Evolutionary conservation across 1,284 basidiomycete genomes (phyloP).

Genomic region (Laetiporus sulphureus): DNA sequence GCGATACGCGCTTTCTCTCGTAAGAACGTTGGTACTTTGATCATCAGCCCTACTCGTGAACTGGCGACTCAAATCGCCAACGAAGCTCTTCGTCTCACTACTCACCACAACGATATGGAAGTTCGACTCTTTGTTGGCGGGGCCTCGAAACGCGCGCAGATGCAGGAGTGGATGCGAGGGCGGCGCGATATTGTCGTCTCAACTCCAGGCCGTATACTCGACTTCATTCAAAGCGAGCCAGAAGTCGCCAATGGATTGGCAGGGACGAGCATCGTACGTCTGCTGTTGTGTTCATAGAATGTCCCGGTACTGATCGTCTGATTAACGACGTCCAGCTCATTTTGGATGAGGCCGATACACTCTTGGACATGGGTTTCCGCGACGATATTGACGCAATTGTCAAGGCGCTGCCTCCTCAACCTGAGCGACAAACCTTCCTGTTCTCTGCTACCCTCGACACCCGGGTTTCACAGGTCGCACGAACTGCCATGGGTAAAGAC

Average conservation of each 20-base stretch:
- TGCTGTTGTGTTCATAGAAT: constrained; percentile 4
- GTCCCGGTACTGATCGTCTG: neutral
- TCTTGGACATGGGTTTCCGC: constrained; percentile 95
- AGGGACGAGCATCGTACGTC: constrained; percentile 52
- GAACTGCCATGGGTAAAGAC: constrained; percentile 41
- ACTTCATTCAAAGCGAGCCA: constrained; percentile 65
- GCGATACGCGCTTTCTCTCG: constrained; percentile 35
- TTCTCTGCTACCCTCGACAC: constrained; percentile 87
- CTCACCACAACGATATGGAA: constrained; percentile 59
- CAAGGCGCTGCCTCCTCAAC: constrained; percentile 56
- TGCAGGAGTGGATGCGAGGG: constrained; percentile 58
- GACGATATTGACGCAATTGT: constrained; percentile 82
- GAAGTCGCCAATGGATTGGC: constrained; percentile 48
- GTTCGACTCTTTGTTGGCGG: constrained; percentile 85
- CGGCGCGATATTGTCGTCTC: constrained; percentile 86
- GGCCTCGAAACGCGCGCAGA: constrained; percentile 56
- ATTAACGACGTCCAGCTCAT: constrained; percentile 45
- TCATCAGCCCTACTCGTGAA: constrained; percentile 94
- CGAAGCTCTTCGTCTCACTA: constrained; percentile 70
- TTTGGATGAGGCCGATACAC: constrained; percentile 93
- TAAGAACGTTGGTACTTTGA: constrained; percentile 63
- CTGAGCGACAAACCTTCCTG: constrained; percentile 84
- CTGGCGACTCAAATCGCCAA: constrained; percentile 91
- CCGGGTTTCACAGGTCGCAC: constrained; percentile 58
- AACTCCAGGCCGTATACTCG: constrained; percentile 87